Evolutionary conservation across 768 basidiomycete species (phyloP).

Genomic region (Symmetrospora coprosmae): DNA sequence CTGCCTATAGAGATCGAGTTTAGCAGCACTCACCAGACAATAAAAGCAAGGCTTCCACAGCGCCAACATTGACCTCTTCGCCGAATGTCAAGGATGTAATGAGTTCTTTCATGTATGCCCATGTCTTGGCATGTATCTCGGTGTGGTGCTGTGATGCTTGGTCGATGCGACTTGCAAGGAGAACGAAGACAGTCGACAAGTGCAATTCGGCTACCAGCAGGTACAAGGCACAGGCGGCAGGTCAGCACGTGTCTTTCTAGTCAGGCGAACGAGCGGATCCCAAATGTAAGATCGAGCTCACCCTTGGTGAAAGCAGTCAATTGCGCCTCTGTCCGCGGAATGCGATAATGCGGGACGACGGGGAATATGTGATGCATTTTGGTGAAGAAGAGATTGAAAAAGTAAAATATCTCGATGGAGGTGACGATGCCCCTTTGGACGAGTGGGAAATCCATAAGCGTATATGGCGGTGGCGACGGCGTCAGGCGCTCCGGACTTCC

Average conservation of each 20-base stretch:
- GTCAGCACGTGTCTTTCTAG: too few relatives aligned
- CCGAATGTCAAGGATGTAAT: conserved; percentile 26
- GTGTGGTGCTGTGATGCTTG: not conserved
- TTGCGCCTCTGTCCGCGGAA: conserved; percentile 22
- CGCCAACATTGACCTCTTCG: conserved; percentile 24
- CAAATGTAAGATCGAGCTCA: too few relatives aligned
- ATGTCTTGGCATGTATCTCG: conserved; percentile 20
- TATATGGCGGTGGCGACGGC: not conserved
- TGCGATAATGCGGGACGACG: conserved; percentile 23
- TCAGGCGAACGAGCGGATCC: too few relatives aligned
- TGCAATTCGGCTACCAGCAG: conserved; percentile 28
- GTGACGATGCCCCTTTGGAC: conserved; percentile 20
- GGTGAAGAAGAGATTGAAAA: conserved; percentile 26
- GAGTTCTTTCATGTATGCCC: conserved; percentile 24
- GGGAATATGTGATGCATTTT: conserved; percentile 28
- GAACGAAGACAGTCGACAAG: conserved; percentile 23
- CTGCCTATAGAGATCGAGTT: too few relatives aligned
- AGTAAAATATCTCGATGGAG: conserved; percentile 10
- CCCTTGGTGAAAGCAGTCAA: conserved; percentile 24
- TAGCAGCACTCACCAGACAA: too few relatives aligned
- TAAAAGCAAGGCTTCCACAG: conserved; percentile 29
- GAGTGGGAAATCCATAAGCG: conserved; percentile 21
- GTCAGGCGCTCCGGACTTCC: not conserved
- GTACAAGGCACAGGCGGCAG: too few relatives aligned
- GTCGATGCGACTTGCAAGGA: conserved; percentile 21